Percentiles rank a stretch among this genome's conserved stretches.
These are phyloP conservation scores for Rubroshorea leprosula DNA, from an alignment of 345 rosid species.

Conservation along the genomic window DNA sequence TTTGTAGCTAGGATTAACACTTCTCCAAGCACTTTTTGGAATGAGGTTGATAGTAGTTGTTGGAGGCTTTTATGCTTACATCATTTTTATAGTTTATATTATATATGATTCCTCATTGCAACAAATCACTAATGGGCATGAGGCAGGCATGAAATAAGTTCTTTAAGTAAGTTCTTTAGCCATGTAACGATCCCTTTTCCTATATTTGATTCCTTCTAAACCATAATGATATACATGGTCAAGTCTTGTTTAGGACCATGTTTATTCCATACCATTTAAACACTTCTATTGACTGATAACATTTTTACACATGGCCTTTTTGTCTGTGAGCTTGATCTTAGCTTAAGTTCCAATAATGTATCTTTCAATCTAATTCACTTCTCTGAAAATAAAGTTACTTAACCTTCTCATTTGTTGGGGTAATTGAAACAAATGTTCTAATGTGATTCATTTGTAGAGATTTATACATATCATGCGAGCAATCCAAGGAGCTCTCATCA, in stretches of 20 bases:
- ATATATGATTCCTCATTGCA: constrained; percentile 68
- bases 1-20: constrained; percentile 90
- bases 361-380: neutral
- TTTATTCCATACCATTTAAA: neutral
- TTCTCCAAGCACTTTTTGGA: constrained; percentile 83
- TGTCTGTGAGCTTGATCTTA: neutral
- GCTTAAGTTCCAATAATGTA: constrained; percentile 10
- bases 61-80: constrained; percentile 80
- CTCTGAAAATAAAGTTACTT: too few species aligned
- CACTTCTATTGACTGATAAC: too few species aligned
- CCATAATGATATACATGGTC: neutral
- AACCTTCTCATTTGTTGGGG: neutral
- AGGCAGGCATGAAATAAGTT: too few species aligned
- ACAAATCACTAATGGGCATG: constrained; percentile 53
- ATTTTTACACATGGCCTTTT: too few species aligned
- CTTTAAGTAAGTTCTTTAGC: too few species aligned
- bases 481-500: constrained; percentile 84
- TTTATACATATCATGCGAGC: constrained; percentile 88
- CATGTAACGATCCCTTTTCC: neutral
- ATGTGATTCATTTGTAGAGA: constrained; percentile 68
- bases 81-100: constrained; percentile 66
- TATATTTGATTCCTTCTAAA: neutral
- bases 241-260: neutral
- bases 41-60: constrained; percentile 87
- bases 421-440: constrained; percentile 29